A percentile compares a stretch with the other conserved stretches of the same genome.
Evolutionary conservation across 495 filamentous ascomycete species (phyloP).

Genomic region (Hamigera avellanea): DNA sequence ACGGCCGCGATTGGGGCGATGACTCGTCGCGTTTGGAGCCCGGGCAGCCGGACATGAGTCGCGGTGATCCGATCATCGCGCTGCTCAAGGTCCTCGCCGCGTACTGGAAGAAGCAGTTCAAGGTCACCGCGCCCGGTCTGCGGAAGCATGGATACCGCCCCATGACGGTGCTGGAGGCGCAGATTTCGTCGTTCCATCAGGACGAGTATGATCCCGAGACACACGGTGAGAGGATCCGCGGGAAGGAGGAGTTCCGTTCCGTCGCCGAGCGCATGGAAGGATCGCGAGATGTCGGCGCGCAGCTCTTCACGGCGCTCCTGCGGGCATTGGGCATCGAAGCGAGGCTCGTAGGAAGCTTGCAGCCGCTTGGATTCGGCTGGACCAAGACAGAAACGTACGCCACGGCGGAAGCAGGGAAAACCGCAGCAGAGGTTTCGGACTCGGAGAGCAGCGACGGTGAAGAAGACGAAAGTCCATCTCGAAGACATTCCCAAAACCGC

Average conservation of each 20-base stretch:
- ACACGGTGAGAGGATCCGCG: slow-evolving; percentile 64
- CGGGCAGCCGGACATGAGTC: slow-evolving; percentile 59
- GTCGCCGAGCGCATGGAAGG: slow-evolving; percentile 63
- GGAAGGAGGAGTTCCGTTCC: slow-evolving; percentile 53
- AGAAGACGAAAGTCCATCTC: slow-evolving; percentile 6
- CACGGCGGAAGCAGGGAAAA: slow-evolving; percentile 32
- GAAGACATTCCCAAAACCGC: slow-evolving; percentile 13
- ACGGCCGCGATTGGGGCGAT: slow-evolving; percentile 62
- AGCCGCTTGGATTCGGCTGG: slow-evolving; percentile 86
- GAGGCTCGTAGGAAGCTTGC: slow-evolving; percentile 70
- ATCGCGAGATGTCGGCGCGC: slow-evolving; percentile 76
- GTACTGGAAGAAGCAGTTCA: slow-evolving; percentile 84
- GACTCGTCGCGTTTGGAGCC: slow-evolving; percentile 57
- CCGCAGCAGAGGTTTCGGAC: slow-evolving; percentile 8
- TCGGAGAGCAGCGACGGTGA: slow-evolving; percentile 10
- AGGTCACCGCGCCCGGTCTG: slow-evolving; percentile 64
- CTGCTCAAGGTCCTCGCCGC: slow-evolving; percentile 62
- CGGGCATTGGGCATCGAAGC: slow-evolving; percentile 72
- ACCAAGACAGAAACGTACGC: slow-evolving; percentile 59
- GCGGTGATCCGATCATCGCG: slow-evolving; percentile 72
- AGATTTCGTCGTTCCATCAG: slow-evolving; percentile 50
- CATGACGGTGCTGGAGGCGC: slow-evolving; percentile 50
- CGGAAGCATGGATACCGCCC: slow-evolving; percentile 82
- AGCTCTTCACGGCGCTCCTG: slow-evolving; percentile 85
- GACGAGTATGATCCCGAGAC: slow-evolving; percentile 45